Conservation (phyloP, 192 early-diverging fungal species). For the Irineochytrium annulatum region DNA sequence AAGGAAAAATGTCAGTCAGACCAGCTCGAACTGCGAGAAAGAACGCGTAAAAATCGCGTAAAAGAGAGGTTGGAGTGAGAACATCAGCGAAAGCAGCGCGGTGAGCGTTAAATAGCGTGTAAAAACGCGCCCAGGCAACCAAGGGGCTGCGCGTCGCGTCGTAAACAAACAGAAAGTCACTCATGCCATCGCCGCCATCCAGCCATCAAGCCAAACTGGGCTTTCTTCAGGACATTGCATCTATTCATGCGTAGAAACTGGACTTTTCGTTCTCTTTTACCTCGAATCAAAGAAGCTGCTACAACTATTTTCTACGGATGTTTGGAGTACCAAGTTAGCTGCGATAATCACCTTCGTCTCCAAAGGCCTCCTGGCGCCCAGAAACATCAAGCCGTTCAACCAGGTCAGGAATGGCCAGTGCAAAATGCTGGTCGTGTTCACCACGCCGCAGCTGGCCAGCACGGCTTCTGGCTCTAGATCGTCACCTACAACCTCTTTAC, state of each 20-base stretch:
- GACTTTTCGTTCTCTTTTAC: neutral
- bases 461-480: neutral
- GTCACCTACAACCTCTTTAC: neutral
- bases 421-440: neutral
- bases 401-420: neutral
- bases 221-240: neutral
- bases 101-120: no score
- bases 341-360: neutral
- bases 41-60: no score
- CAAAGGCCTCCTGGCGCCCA: neutral
- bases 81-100: no score
- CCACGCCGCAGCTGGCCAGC: neutral
- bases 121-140: no score
- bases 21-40: no score
- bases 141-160: no score
- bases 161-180: neutral
- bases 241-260: neutral
- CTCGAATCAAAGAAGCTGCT: no score
- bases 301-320: no score
- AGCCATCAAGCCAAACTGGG: neutral
- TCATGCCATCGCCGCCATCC: neutral
- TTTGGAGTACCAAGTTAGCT: no score
- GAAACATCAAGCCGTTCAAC: neutral
- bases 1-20: no score
- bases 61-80: no score